Percentiles rank a stretch among this genome's conserved stretches.
phyloP scores from a whole-genome alignment of 192 early-diverging fungal genomes.

The Dimargaris xerosporica region DNA sequence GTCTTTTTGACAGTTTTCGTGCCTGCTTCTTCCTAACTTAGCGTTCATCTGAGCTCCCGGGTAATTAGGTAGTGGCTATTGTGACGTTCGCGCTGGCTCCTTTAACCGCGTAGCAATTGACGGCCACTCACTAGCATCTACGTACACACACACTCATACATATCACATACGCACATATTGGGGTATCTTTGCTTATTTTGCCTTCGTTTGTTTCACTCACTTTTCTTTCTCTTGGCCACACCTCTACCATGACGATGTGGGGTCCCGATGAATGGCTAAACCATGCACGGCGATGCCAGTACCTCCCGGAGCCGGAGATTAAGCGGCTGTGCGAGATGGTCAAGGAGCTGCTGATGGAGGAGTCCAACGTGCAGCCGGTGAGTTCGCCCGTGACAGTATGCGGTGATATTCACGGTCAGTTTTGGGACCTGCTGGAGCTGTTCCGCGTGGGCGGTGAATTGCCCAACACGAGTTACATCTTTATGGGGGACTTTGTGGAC shows the following conservation, averaged over 20 bases:
- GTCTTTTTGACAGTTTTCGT: no score
- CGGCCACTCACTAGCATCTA: no score
- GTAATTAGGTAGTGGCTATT: no score
- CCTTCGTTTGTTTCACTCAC: no score
- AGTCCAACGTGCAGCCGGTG: conserved; percentile 75
- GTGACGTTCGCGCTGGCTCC: no score
- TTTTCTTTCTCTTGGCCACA: background rate
- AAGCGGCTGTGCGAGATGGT: conserved; percentile 97
- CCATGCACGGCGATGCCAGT: conserved; percentile 80
- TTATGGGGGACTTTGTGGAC: conserved; percentile 94
- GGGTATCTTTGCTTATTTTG: no score
- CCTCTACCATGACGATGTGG: conserved; percentile 37
- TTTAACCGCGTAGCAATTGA: no score
- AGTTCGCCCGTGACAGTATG: conserved; percentile 90
- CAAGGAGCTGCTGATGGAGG: conserved; percentile 61
- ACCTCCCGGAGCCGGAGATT: conserved; percentile 86
- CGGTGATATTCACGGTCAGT: conserved; percentile 98
- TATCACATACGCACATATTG: no score
- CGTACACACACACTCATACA: no score
- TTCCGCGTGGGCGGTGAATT: conserved; percentile 96
- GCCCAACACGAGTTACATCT: conserved; percentile 76
- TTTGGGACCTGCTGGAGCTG: conserved; percentile 93
- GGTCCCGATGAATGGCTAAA: conserved; percentile 95
- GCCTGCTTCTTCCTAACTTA: no score
- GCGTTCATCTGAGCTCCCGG: no score